phyloP scores from a whole-genome alignment of 2,329 filamentous ascomycete species.

The Pseudogymnoascus sp. region DNA sequence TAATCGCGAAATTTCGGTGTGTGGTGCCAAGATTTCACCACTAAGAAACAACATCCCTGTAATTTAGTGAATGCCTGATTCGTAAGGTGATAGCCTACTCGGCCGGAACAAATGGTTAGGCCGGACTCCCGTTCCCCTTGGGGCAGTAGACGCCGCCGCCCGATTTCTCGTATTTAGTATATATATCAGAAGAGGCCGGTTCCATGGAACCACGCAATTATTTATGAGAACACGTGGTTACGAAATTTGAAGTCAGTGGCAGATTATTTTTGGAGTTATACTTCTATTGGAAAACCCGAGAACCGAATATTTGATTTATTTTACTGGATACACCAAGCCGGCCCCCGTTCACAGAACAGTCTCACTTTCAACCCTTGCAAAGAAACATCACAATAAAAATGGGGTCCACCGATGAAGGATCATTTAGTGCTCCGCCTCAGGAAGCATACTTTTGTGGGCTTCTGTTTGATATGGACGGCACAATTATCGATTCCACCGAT shows the following conservation, averaged over 20 bases:
- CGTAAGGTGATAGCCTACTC: background rate
- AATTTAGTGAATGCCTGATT: background rate
- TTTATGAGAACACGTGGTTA: conserved; percentile 4
- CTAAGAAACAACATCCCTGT: background rate
- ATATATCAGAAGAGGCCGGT: background rate
- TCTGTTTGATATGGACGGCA: conserved; percentile 69
- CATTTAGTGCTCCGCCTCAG: conserved; percentile 4
- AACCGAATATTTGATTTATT: background rate
- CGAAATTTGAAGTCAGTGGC: background rate
- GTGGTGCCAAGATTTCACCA: conserved; percentile 10
- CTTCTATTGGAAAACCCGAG: background rate
- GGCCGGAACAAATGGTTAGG: background rate
- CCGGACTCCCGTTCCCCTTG: conserved; percentile 4
- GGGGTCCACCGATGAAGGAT: background rate
- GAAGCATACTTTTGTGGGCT: conserved; percentile 9
- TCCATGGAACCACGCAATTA: background rate
- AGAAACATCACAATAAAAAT: background rate
- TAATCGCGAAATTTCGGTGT: conserved; percentile 11
- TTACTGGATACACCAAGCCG: background rate
- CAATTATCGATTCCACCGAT: conserved; percentile 72
- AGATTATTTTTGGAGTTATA: background rate
- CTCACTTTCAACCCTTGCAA: background rate
- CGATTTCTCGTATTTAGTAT: background rate
- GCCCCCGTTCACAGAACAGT: background rate
- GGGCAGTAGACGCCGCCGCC: background rate